Evolutionary conservation across 2,329 filamentous ascomycete genomes (phyloP).

Genomic region (Didymella exigua): DNA sequence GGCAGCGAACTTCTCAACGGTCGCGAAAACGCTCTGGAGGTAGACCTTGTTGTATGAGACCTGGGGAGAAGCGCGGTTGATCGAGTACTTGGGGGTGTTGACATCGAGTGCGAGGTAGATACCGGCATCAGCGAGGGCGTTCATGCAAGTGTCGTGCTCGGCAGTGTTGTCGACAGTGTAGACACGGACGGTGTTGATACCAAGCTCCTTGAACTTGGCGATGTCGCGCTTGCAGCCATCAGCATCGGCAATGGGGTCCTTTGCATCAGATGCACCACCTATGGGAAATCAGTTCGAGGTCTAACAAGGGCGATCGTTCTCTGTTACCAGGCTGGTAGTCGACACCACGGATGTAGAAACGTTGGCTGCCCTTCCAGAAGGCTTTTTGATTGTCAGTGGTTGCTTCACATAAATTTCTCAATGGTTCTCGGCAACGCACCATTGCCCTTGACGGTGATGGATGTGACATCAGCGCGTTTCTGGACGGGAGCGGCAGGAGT

Average conservation of each 20-base stretch:
- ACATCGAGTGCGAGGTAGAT: conserved; percentile 93
- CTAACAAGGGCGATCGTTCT: background rate
- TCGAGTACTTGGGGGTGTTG: conserved; percentile 87
- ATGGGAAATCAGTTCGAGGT: conserved; percentile 22
- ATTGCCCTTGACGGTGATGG: conserved; percentile 67
- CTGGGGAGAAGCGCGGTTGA: conserved; percentile 76
- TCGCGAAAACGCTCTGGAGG: conserved; percentile 84
- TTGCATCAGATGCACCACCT: conserved; percentile 65
- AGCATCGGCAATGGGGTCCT: conserved; percentile 77
- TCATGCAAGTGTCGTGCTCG: conserved; percentile 86
- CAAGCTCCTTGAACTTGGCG: conserved; percentile 78
- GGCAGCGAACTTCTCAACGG: conserved; percentile 79
- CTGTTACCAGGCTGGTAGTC: conserved; percentile 66
- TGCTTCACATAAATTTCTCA: background rate
- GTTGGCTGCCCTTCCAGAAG: conserved; percentile 66
- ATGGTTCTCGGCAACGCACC: conserved; percentile 44
- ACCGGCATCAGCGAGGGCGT: conserved; percentile 75
- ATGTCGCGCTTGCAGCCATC: conserved; percentile 79
- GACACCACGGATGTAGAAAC: conserved; percentile 66
- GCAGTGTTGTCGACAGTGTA: conserved; percentile 89
- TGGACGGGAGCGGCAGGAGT: conserved; percentile 42
- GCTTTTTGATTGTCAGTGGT: conserved; percentile 45
- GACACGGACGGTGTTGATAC: conserved; percentile 88
- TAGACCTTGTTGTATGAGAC: conserved; percentile 86
- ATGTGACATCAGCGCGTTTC: conserved; percentile 54